phyloP scores from a whole-genome alignment of 176 grass and related monocot genomes.

The Lolium perenne region DNA sequence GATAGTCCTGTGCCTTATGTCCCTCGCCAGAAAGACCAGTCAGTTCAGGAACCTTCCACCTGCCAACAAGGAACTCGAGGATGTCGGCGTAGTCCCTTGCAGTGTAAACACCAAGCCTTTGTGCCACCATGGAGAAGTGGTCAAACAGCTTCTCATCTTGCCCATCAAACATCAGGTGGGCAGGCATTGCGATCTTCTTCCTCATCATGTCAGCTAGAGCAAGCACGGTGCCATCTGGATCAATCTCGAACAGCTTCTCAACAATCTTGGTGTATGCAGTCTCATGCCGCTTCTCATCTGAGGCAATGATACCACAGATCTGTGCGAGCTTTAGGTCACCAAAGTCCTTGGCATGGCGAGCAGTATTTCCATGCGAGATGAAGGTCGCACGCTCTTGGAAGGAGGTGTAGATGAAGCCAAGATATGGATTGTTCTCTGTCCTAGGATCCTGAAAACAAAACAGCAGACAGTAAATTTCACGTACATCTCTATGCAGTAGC shows the following conservation, averaged over 20 bases:
- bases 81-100: slow-evolving; percentile 94
- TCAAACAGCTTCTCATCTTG: slow-evolving; percentile 85
- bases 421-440: slow-evolving; percentile 96
- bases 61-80: slow-evolving; percentile 84
- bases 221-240: slow-evolving; percentile 75
- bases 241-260: slow-evolving; percentile 94
- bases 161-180: slow-evolving; percentile 94
- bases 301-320: slow-evolving; percentile 89
- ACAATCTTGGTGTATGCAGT: slow-evolving; percentile 96
- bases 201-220: slow-evolving; percentile 95
- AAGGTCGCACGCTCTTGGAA: slow-evolving; percentile 95
- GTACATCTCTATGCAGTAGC: not conserved
- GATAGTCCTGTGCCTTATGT: slow-evolving; percentile 82
- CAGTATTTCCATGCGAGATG: slow-evolving; percentile 97
- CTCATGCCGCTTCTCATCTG: slow-evolving; percentile 94
- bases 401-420: slow-evolving; percentile 96
- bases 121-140: slow-evolving; percentile 86
- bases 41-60: slow-evolving; percentile 80
- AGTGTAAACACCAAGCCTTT: slow-evolving; percentile 85
- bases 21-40: slow-evolving; percentile 73
- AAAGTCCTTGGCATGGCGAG: slow-evolving; percentile 83
- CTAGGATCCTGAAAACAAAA: slow-evolving; percentile 83
- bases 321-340: slow-evolving; percentile 90
- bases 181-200: slow-evolving; percentile 97
- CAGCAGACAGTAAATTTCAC: not conserved